Base-by-base conservation (phyloP, 2,329 filamentous ascomycete species). In the Aspergillaceae sp. region DNA sequence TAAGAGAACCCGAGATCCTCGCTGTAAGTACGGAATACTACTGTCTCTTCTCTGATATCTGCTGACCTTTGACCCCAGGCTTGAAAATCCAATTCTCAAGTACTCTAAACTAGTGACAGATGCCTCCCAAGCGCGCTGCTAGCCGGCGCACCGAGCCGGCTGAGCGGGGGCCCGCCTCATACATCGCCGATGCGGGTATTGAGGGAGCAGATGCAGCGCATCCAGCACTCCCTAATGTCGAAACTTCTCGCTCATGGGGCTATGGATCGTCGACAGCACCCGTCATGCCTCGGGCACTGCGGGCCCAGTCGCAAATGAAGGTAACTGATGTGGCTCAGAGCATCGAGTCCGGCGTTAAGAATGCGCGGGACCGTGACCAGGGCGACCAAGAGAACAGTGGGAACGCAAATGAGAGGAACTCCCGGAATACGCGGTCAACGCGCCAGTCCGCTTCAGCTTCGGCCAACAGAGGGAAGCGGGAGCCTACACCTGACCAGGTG, bases 201-300 rank as follows among this genome's bases (percentile, higher is more conserved):
- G 19, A 19, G 19, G 19, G 19, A 19, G 19, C 19, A 19, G 19
- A 19, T 19, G 19, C 19, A 19, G 1, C 19, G 19, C 19, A 19
- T 19, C 19, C 19, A 19, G 19, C 19, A 19, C 19, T 19, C 32
- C 55, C 52, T 41, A 67, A 43, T 36, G 46, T 48, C 29, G 45
- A 33, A 29, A 41, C 42, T 34, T 52, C 42, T 44, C 62, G 64
- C 40, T 69, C 68, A 1, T 70, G 64, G 46, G 64, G 64, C 9
- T 70, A 71, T 57, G 68, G 68, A 29, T 63, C 66, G 5, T 60
- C 58, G 19, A 58, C 60, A 26, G 62, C 62, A 8, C 59, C 65
- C 10, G 53, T 59, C 27, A 53, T 70, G 19, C 67, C 68, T 7
- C 58, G 59, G 40, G 59, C 60, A 51, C 54, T 69, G 28, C 49